Evolutionary conservation across 208 protist species (phyloP), one percentile per base, ranked within the genome.

Genomic region (Spongospora subterranea): DNA sequence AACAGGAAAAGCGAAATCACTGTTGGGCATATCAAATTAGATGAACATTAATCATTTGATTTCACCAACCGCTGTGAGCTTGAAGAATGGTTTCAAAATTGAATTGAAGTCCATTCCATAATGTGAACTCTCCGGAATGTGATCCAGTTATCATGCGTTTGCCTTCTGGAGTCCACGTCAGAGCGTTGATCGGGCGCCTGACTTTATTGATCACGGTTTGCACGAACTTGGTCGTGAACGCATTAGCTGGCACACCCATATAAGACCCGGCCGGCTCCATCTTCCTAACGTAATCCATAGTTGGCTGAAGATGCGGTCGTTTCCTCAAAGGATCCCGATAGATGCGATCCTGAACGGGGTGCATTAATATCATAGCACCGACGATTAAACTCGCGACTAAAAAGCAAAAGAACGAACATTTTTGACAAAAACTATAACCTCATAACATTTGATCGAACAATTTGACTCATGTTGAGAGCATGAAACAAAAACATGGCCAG

Each of bases 81-180:
- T 95, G 93, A 76, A 94, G 82, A 45, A 97, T 97, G 0, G 95
- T 97, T 91, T 97, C 96, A 91, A 98, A 98, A 89, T 97, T 97
- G 91, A 98, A 98, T 0, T 93, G 94, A n/a, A 96, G 91, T 40
- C 96, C 97, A 92, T 97, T 96, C 97, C 97, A 98, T 17, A 98
- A 88, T 88, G 96, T 98, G 89, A 98, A 97, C 90, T 98, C 96
- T 77, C 97, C 97, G 60, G 65, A 95, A 17, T 46, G 41, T 45
- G 66, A 45, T n/a, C 95, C 95, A 38, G 94, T 96, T 0, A 96
- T n/a, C 45, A 96, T 77, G 60, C 94, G 89, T 41, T 95, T 91
- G 32, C 93, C 95, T 13, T 96, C 95, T 0, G 95, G 95, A 29
- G 94, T 96, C 93, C 94, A 96, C 90, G 1, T 0, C 45, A 32